Conservation (phyloP, 192 early-diverging fungal species). For the Coemansia sp. region DNA sequence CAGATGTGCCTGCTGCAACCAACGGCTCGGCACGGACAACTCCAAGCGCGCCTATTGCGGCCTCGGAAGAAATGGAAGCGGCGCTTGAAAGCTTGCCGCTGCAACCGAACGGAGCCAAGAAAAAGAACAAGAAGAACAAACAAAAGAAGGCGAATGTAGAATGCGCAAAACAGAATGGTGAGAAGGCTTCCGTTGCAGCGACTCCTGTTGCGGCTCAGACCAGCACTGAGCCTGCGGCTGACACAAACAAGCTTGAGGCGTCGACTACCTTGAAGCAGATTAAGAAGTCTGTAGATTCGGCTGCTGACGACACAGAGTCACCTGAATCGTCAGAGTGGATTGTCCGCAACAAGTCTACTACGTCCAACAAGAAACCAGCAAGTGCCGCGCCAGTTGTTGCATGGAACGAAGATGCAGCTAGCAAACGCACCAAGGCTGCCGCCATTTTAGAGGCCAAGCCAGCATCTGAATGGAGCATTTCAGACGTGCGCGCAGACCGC, state of each 20-base stretch:
- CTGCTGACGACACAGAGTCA: background rate
- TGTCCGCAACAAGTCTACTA: slow-evolving; percentile 22
- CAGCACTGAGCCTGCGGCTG: background rate
- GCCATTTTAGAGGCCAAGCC: slow-evolving; percentile 54
- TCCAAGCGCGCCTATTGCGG: background rate
- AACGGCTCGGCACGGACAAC: background rate
- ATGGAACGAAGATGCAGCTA: slow-evolving; percentile 50
- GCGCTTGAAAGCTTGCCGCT: slow-evolving; percentile 8
- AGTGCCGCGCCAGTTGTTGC: slow-evolving; percentile 27
- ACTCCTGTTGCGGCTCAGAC: background rate
- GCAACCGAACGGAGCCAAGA: slow-evolving; percentile 2
- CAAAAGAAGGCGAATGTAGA: slow-evolving; percentile 18
- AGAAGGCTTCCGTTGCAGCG: background rate
- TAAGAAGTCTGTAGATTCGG: background rate
- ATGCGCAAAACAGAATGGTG: background rate
- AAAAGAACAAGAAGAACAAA: slow-evolving; percentile 47
- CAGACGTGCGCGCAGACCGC: slow-evolving; percentile 34
- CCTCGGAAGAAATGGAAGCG: slow-evolving; percentile 41
- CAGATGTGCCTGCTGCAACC: background rate
- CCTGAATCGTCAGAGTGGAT: slow-evolving; percentile 25
- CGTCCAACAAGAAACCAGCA: slow-evolving; percentile 39
- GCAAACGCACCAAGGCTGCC: slow-evolving; percentile 47
- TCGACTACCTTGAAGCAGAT: background rate
- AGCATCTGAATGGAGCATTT: slow-evolving; percentile 43
- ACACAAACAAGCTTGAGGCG: background rate